Percentiles rank a stretch among this genome's conserved stretches.
phyloP scores from a whole-genome alignment of 2,329 filamentous ascomycete genomes.

The Alternaria ethzedia region DNA sequence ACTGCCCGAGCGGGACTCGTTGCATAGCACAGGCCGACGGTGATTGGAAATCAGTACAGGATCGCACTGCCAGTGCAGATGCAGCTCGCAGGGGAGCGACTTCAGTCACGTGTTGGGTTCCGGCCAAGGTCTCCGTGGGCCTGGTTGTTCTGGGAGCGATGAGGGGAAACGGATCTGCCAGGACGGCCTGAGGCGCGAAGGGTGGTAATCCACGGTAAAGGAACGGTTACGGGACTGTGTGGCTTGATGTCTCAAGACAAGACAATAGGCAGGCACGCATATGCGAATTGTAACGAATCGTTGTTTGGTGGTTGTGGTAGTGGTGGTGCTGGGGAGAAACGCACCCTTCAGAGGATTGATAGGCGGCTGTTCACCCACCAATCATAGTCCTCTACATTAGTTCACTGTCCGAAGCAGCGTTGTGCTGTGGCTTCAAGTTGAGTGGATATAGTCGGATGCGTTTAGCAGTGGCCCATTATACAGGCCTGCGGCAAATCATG shows the following conservation, averaged over 20 bases:
- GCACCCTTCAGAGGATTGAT: background rate
- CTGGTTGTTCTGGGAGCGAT: background rate
- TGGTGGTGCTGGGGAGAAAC: background rate
- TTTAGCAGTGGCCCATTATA: background rate
- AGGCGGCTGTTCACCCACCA: background rate
- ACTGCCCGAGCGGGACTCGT: background rate
- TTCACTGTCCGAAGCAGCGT: background rate
- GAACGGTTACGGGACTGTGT: background rate
- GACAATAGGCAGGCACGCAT: background rate
- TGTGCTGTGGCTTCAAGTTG: background rate
- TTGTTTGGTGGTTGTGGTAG: background rate
- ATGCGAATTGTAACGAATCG: background rate
- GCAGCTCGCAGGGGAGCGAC: background rate
- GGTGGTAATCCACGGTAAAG: background rate
- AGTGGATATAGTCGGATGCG: background rate
- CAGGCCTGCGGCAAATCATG: background rate
- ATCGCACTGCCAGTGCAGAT: background rate
- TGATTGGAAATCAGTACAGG: background rate
- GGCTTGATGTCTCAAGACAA: background rate
- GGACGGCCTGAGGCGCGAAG: background rate
- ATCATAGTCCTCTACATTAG: background rate
- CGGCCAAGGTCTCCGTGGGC: background rate
- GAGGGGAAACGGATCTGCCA: background rate
- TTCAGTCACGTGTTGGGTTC: background rate
- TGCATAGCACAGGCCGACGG: constrained; percentile 2